A percentile compares a stretch with the other conserved stretches of the same genome.
phyloP scores from a whole-genome alignment of 352 stramenopile genomes.

The Phytophthora macrochlamydospora region DNA sequence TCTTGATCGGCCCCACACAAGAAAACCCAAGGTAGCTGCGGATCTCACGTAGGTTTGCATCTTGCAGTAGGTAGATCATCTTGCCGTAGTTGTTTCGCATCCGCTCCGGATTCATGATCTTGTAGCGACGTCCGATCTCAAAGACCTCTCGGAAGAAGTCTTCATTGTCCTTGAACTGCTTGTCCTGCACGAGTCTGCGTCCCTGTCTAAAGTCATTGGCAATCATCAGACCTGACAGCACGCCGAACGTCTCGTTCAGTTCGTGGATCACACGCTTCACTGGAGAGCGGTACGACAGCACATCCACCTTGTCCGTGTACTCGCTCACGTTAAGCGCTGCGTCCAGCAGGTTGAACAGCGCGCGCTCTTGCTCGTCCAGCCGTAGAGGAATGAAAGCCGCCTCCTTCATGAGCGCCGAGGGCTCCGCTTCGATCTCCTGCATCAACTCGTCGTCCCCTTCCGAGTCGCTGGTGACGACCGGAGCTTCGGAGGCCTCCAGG shows the following conservation, averaged over 20 bases:
- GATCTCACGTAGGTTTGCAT: constrained; percentile 83
- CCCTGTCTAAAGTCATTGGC: constrained; percentile 67
- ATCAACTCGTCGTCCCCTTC: constrained; percentile 38
- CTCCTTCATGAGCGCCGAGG: constrained; percentile 37
- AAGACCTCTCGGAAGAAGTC: constrained; percentile 86
- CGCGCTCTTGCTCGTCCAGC: constrained; percentile 67
- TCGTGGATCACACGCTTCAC: constrained; percentile 78
- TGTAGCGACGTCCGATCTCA: constrained; percentile 94
- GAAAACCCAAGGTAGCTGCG: constrained; percentile 79
- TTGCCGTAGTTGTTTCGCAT: constrained; percentile 95
- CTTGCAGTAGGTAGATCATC: constrained; percentile 95
- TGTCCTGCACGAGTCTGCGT: constrained; percentile 56
- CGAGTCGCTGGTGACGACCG: constrained; percentile 22
- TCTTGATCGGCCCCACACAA: constrained; percentile 67
- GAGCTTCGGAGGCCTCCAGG: constrained; percentile 5
- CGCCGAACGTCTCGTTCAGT: constrained; percentile 67
- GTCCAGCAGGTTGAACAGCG: constrained; percentile 81
- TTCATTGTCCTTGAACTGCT: constrained; percentile 78
- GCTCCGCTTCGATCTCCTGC: constrained; percentile 33
- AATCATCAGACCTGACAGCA: constrained; percentile 66
- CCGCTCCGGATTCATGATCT: constrained; percentile 92
- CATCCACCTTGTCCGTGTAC: constrained; percentile 95
- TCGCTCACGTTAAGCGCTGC: constrained; percentile 85
- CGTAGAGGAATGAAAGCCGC: constrained; percentile 72
- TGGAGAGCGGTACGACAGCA: constrained; percentile 72